phyloP scores from a whole-genome alignment of 768 basidiomycete genomes.

The Suillus variegatus region DNA sequence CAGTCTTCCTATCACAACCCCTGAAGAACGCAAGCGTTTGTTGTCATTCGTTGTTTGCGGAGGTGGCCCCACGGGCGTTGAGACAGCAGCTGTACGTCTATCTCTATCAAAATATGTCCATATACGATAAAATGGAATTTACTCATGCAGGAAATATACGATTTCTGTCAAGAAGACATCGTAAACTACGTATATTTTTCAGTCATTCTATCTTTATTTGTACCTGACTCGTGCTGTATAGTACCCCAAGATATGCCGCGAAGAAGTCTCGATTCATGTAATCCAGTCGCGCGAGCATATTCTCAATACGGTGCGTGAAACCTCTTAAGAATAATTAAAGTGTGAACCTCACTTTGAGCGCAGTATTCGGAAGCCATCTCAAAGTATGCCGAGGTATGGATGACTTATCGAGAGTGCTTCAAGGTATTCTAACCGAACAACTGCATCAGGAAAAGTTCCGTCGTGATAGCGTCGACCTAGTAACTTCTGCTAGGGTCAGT shows the following conservation, averaged over 20 bases:
- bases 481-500: slow-evolving; percentile 85
- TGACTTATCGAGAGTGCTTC: background rate
- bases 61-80: slow-evolving; percentile 94
- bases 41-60: slow-evolving; percentile 94
- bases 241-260: slow-evolving; percentile 87
- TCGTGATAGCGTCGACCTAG: slow-evolving; percentile 77
- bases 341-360: slow-evolving; percentile 2
- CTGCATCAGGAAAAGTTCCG: slow-evolving; percentile 66
- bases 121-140: background rate
- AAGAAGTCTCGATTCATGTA: slow-evolving; percentile 88
- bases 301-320: slow-evolving; percentile 75
- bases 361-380: slow-evolving; percentile 96
- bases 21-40: slow-evolving; percentile 83
- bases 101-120: background rate
- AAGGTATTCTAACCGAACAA: slow-evolving; percentile 5
- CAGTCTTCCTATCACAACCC: slow-evolving; percentile 81
- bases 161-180: slow-evolving; percentile 96
- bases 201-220: background rate
- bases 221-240: slow-evolving; percentile 27
- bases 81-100: slow-evolving; percentile 76
- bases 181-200: slow-evolving; percentile 73
- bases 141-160: slow-evolving; percentile 75
- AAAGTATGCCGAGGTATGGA: slow-evolving; percentile 82
- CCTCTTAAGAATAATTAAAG: background rate
- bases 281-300: slow-evolving; percentile 96